Evolutionary conservation across 768 basidiomycete genomes (phyloP).

Genomic region (Rhizopogon vulgaris): DNA sequence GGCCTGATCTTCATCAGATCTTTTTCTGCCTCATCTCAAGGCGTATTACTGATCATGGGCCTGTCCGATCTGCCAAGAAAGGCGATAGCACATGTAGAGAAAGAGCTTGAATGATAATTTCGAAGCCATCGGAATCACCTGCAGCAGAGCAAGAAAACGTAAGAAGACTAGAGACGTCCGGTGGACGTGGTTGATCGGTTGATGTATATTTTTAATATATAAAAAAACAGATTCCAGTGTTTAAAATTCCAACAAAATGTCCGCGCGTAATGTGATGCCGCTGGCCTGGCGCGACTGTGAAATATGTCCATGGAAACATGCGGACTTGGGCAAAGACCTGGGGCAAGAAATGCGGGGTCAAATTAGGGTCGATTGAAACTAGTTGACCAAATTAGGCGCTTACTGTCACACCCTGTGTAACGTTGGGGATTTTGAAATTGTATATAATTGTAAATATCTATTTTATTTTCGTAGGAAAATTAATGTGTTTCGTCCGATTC

Average conservation of each 20-base stretch:
- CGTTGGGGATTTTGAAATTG: conserved; percentile 16
- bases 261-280: neutral
- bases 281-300: neutral
- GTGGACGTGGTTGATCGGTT: neutral
- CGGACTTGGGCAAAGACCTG: neutral
- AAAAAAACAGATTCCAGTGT: neutral
- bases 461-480: conserved; percentile 9
- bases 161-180: conserved; percentile 4
- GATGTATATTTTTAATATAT: neutral
- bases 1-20: conserved; percentile 25
- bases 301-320: neutral
- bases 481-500: neutral
- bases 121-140: conserved; percentile 5
- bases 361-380: neutral
- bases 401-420: neutral
- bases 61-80: conserved; percentile 18
- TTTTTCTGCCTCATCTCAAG: conserved; percentile 4
- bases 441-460: neutral
- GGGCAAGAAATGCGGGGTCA: conserved; percentile 1
- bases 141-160: conserved; percentile 7
- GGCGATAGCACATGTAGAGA: conserved; percentile 4
- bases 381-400: neutral
- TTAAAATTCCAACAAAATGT: neutral
- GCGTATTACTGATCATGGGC: conserved; percentile 19
- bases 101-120: conserved; percentile 1